Conservation (phyloP, 1,139 yeast genomes). For the Trichomonascaceae sp. region DNA sequence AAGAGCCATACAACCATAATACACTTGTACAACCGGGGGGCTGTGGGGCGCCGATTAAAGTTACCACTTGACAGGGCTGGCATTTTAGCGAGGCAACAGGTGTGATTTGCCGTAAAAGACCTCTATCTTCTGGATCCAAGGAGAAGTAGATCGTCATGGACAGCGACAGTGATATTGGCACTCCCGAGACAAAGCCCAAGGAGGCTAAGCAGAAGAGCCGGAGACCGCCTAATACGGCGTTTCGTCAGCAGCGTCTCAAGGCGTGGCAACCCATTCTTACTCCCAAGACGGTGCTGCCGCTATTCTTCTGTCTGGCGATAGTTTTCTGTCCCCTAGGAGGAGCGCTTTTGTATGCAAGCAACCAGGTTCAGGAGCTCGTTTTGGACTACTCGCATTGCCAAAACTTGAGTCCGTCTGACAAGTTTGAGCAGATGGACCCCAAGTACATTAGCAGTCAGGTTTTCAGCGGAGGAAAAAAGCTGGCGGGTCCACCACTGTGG, state of each 20-base stretch:
- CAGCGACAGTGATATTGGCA: conserved; percentile 23
- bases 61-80: too few relatives aligned
- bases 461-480: conserved; percentile 30
- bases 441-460: conserved; percentile 36
- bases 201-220: conserved; percentile 21
- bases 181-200: conserved; percentile 14
- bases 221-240: conserved; percentile 32
- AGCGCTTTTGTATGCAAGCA: conserved; percentile 73
- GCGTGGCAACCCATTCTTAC: conserved; percentile 72
- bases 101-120: too few relatives aligned
- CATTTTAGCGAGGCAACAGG: too few relatives aligned
- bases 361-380: conserved; percentile 59
- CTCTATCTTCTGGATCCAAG: too few relatives aligned
- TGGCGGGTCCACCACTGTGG: conserved; percentile 48
- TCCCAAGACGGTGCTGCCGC: conserved; percentile 77
- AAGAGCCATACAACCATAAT: too few relatives aligned
- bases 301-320: conserved; percentile 63
- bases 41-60: too few relatives aligned
- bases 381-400: conserved; percentile 77
- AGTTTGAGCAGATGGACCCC: conserved; percentile 49
- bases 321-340: conserved; percentile 88
- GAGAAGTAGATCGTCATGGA: conserved; percentile 24
- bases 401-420: conserved; percentile 37
- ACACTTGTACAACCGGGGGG: too few relatives aligned
- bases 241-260: conserved; percentile 34